Percentiles rank a stretch among this genome's conserved stretches.
These are phyloP conservation scores for Amanita brunnescens DNA, from an alignment of 768 basidiomycete species.

Conservation along the genomic window DNA sequence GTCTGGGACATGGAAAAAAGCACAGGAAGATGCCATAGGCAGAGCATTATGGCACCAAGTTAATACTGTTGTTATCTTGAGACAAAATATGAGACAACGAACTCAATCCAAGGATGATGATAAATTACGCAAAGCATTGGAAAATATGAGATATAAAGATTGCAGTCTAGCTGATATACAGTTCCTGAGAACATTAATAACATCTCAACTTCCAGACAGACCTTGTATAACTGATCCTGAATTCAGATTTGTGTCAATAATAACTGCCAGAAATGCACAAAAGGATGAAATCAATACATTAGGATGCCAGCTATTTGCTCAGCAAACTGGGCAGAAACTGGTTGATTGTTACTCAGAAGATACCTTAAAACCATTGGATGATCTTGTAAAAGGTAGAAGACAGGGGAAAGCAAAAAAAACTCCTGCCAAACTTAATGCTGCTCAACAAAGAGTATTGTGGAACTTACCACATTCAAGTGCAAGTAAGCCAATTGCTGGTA, in stretches of 20 bases:
- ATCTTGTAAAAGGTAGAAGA: not conserved
- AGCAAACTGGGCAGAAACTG: slow-evolving; percentile 15
- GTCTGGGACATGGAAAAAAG: not conserved
- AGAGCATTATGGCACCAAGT: no score
- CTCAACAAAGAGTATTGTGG: slow-evolving; percentile 8
- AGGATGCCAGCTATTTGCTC: slow-evolving; percentile 19
- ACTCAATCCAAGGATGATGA: slow-evolving; percentile 15
- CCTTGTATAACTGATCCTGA: not conserved
- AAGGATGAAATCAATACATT: slow-evolving; percentile 25
- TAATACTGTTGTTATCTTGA: slow-evolving; percentile 25
- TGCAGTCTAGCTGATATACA: slow-evolving; percentile 18
- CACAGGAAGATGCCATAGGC: slow-evolving; percentile 20
- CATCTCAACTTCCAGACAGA: not conserved
- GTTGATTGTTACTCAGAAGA: slow-evolving; percentile 21
- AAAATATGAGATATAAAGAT: slow-evolving; percentile 24
- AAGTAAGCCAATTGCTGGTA: slow-evolving; percentile 12
- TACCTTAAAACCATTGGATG: slow-evolving; percentile 5
- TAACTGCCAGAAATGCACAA: slow-evolving; percentile 23
- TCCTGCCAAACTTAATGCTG: slow-evolving; percentile 10
- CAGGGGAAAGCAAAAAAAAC: not conserved
- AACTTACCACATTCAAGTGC: slow-evolving; percentile 1
- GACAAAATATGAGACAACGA: slow-evolving; percentile 25
- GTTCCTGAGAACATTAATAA: slow-evolving; percentile 19
- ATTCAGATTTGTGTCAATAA: slow-evolving; percentile 25
- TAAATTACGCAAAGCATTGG: slow-evolving; percentile 18